Evolutionary conservation across 495 filamentous ascomycete genomes (phyloP).

Genomic region (Glutinoglossum americanum): DNA sequence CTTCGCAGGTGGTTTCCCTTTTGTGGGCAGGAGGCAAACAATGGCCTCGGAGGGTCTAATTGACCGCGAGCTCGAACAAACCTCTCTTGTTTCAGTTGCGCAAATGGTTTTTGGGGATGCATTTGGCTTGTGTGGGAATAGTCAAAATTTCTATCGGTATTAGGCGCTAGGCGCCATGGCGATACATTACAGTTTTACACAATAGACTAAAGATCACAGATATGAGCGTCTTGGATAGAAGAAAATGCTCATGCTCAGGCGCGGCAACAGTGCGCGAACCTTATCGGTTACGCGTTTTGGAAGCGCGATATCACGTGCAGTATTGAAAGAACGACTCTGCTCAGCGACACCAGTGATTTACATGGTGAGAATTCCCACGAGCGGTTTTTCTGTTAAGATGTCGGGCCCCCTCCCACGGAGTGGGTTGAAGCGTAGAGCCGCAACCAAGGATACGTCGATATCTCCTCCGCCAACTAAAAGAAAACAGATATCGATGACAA

Average conservation of each 20-base stretch:
- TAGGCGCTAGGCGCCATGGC: too few relatives aligned
- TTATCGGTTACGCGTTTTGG: not conserved
- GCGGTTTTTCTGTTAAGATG: not conserved
- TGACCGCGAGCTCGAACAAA: not conserved
- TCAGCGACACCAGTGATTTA: not conserved
- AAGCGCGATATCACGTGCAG: not conserved
- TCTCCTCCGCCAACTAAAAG: conserved; percentile 12
- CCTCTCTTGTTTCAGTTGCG: too few relatives aligned
- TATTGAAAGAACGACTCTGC: not conserved
- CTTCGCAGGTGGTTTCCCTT: not conserved
- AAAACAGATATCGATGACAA: conserved; percentile 53
- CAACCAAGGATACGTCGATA: not conserved
- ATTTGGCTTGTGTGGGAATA: not conserved
- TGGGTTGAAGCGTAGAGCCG: conserved; percentile 1
- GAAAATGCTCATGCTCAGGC: too few relatives aligned
- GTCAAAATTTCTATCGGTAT: not conserved
- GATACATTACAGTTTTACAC: too few relatives aligned
- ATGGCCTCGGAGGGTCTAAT: not conserved
- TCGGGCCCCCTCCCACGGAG: not conserved
- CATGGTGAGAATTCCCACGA: not conserved
- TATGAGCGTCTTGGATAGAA: too few relatives aligned
- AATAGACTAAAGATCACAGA: too few relatives aligned
- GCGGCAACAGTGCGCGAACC: too few relatives aligned
- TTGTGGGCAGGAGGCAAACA: not conserved
- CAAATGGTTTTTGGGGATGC: not conserved